A percentile compares a stretch with the other conserved stretches of the same genome.
Evolutionary conservation across 805 yeast species (phyloP).

Genomic region (baker's yeast (Saccharomyces cerevisiae)): DNA sequence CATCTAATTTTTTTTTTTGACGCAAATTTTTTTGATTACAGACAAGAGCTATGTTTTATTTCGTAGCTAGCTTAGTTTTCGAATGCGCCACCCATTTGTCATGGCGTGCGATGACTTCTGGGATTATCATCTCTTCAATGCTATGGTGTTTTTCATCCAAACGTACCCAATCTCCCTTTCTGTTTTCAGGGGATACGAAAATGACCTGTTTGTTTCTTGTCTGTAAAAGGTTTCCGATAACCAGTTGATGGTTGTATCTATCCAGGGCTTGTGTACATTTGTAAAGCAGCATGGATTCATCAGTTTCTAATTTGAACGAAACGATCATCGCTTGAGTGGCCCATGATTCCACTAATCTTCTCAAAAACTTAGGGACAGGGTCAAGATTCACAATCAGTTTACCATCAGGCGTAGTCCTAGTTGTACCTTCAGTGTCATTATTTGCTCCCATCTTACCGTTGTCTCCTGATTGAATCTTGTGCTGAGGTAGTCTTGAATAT

Average conservation of each 20-base stretch:
- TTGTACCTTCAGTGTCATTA: constrained; percentile 5
- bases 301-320: constrained; percentile 91
- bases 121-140: constrained; percentile 75
- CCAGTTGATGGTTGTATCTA: constrained; percentile 86
- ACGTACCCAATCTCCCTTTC: constrained; percentile 41
- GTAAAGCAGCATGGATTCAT: constrained; percentile 52
- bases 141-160: constrained; percentile 37
- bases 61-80: constrained; percentile 2
- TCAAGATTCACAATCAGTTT: constrained; percentile 78
- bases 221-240: constrained; percentile 86
- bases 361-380: constrained; percentile 91
- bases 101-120: constrained; percentile 63
- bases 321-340: constrained; percentile 92
- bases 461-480: constrained; percentile 82
- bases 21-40: neutral
- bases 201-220: constrained; percentile 83
- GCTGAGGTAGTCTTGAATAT: constrained; percentile 75
- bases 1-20: neutral
- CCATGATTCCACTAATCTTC: constrained; percentile 85
- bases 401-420: constrained; percentile 38
- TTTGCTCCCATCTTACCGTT: constrained; percentile 26
- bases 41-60: neutral
- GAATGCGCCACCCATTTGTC: constrained; percentile 45
- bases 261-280: constrained; percentile 75
- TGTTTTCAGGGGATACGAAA: constrained; percentile 44